A percentile compares a stretch with the other conserved stretches of the same genome.
phyloP scores from a whole-genome alignment of 306 rosid genomes.

The Quercus berberidifolia region DNA sequence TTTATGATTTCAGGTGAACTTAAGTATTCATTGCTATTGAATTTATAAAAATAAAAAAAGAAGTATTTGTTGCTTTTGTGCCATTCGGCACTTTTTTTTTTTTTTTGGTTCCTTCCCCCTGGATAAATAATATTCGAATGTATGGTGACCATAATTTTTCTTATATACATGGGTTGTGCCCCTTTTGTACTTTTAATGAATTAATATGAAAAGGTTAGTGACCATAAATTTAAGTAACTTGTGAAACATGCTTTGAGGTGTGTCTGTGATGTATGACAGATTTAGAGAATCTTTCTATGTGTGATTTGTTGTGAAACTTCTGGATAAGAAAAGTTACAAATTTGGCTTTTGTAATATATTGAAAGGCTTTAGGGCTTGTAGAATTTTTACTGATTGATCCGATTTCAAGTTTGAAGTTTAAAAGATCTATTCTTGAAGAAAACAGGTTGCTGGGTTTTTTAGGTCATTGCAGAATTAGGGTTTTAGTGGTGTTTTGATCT shows the following conservation, averaged over 20 bases:
- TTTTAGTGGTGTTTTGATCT: neutral
- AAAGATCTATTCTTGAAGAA: neutral
- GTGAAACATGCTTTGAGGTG: neutral
- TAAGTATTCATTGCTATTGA: neutral
- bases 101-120: neutral
- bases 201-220: too few species aligned
- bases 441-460: neutral
- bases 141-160: neutral
- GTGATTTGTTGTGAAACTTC: neutral
- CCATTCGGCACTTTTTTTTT: neutral
- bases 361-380: neutral
- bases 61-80: neutral
- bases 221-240: neutral
- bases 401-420: neutral
- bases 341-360: too few species aligned
- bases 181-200: too few species aligned
- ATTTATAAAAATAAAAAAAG: too few species aligned
- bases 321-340: neutral
- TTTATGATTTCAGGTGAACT: neutral
- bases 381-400: neutral
- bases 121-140: neutral
- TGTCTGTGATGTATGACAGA: neutral
- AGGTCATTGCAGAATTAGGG: neutral
- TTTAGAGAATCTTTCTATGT: neutral
- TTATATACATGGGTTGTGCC: too few species aligned